Percentiles rank a stretch among this genome's conserved stretches.
Evolutionary conservation across 1,284 basidiomycete genomes (phyloP).

Genomic region (Coniferiporia weirii): DNA sequence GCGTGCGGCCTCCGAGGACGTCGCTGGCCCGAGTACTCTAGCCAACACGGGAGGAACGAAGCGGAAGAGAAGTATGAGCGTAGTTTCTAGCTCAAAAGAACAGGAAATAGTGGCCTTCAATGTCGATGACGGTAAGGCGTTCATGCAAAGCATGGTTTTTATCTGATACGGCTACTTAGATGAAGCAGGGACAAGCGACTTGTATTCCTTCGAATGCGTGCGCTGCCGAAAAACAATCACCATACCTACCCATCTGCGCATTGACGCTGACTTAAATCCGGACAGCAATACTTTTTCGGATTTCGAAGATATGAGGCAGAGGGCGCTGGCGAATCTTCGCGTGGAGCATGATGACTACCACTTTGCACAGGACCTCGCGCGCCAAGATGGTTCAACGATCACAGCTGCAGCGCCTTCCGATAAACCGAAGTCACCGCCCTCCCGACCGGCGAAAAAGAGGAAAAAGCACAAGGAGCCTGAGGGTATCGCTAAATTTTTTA

Average conservation of each 20-base stretch:
- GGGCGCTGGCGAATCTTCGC: conserved; percentile 44
- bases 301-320: conserved; percentile 21
- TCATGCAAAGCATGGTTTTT: background rate
- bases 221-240: conserved; percentile 20
- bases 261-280: conserved; percentile 1
- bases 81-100: background rate
- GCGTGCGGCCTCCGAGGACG: conserved; percentile 4
- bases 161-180: background rate
- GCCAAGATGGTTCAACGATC: conserved; percentile 21
- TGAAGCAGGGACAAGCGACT: background rate
- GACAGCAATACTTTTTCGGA: conserved; percentile 1
- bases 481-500: conserved; percentile 79
- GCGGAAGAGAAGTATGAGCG: conserved; percentile 23
- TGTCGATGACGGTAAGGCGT: conserved; percentile 4
- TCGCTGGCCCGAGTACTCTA: conserved; percentile 12
- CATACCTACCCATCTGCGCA: conserved; percentile 6
- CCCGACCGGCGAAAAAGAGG: conserved; percentile 33
- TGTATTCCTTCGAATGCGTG: conserved; percentile 19
- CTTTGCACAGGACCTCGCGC: conserved; percentile 70
- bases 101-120: conserved; percentile 10
- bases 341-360: conserved; percentile 86
- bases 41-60: conserved; percentile 19
- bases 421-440: conserved; percentile 10
- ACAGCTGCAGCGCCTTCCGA: background rate
- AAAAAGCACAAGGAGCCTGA: conserved; percentile 36